A percentile compares a stretch with the other conserved stretches of the same genome.
Evolutionary conservation across 2,329 filamentous ascomycete species (phyloP).

Genomic region (Stagonosporopsis chrysanthemi): DNA sequence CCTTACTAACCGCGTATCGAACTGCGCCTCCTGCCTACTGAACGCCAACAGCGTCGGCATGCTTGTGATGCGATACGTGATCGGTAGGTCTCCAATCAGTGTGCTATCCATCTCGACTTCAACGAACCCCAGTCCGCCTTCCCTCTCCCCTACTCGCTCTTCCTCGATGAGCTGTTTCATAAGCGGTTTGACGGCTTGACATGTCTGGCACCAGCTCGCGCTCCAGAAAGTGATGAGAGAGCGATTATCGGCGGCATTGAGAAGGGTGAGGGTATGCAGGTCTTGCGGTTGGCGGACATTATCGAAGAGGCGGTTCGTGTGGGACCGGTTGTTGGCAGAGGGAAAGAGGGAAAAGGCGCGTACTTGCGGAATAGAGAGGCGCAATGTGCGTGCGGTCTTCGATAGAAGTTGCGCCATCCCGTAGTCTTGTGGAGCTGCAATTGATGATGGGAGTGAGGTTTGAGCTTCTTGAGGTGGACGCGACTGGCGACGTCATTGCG

Average conservation of each 20-base stretch:
- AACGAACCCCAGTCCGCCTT: conserved; percentile 57
- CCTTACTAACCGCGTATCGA: conserved; percentile 54
- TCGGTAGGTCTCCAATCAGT: conserved; percentile 51
- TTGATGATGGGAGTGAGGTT: not conserved
- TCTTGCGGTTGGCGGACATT: conserved; percentile 58
- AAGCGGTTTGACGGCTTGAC: conserved; percentile 53
- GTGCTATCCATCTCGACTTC: conserved; percentile 59
- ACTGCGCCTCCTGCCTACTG: conserved; percentile 58
- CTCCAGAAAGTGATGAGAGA: conserved; percentile 60
- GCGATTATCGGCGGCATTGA: conserved; percentile 54
- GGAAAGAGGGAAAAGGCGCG: conserved; percentile 31
- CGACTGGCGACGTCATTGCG: conserved; percentile 13
- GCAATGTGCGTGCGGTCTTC: conserved; percentile 5
- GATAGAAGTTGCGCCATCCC: conserved; percentile 11
- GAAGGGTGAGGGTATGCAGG: conserved; percentile 56
- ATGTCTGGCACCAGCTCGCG: conserved; percentile 57
- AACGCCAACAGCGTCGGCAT: conserved; percentile 61
- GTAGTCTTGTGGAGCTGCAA: not conserved
- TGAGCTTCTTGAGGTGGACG: not conserved
- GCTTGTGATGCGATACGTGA: conserved; percentile 55
- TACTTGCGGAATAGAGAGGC: not conserved
- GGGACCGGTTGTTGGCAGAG: conserved; percentile 17
- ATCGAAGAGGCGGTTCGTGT: conserved; percentile 45
- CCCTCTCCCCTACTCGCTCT: conserved; percentile 53
- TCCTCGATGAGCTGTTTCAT: conserved; percentile 53